phyloP scores from a whole-genome alignment of 192 early-diverging fungal species.

The Mortierella claussenii region DNA sequence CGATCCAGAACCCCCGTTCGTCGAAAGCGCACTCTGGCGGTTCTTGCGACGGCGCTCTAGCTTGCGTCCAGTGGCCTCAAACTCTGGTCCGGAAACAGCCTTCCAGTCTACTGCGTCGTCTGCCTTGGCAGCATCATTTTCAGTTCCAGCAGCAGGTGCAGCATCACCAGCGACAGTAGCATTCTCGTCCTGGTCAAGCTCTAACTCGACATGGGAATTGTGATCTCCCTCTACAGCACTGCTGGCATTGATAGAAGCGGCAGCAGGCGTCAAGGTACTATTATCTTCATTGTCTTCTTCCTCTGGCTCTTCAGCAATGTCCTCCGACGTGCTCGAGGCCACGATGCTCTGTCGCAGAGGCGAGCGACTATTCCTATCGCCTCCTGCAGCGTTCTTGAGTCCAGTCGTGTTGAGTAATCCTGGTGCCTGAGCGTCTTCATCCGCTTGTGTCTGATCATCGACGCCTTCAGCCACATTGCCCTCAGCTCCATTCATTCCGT shows the following conservation, averaged over 20 bases:
- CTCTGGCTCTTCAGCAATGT: constrained; percentile 3
- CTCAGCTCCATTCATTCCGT: constrained; percentile 12
- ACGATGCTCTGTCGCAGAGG: constrained; percentile 32
- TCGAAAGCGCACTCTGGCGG: constrained; percentile 20
- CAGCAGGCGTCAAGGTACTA: background rate
- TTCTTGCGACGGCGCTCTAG: constrained; percentile 44
- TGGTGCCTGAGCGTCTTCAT: background rate
- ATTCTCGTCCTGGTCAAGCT: background rate
- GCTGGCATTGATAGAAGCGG: background rate
- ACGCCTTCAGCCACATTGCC: background rate
- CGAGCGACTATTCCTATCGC: constrained; percentile 38
- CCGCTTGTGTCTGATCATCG: no score
- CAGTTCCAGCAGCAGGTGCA: background rate
- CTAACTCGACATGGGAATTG: background rate
- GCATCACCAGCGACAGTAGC: background rate
- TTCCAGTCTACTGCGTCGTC: constrained; percentile 26
- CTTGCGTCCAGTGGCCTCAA: constrained; percentile 38
- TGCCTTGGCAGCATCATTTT: background rate
- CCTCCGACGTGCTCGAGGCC: background rate
- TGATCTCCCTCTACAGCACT: background rate
- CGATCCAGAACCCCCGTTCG: background rate
- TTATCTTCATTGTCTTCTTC: constrained; percentile 14
- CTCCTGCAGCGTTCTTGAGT: constrained; percentile 29
- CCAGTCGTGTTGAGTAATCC: constrained; percentile 38
- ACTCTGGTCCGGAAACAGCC: constrained; percentile 27